Evolutionary conservation across 345 rosid genomes (phyloP), one percentile per base, ranked within the genome.

Genomic region (Orychophragmus violaceus): DNA sequence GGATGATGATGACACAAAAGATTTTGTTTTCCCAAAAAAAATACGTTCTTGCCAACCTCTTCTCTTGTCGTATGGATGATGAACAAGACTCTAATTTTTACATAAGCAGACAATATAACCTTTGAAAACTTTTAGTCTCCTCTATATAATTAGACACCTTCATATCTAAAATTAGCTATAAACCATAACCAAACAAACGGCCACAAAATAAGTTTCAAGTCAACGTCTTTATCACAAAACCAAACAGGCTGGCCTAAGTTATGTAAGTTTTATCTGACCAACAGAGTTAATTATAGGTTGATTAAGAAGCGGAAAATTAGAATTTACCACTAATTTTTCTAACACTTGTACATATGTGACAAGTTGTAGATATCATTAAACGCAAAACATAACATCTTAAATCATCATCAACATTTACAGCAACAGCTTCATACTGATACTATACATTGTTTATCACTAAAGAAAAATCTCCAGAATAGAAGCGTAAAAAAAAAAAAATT

Each of bases 181-280:
- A 66, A 39, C 45, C 68, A 50, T 41, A 65, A 65, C 48, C 5
- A 73, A 73, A 42, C 68, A n/a, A 66, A 73, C 57, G 22, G 19
- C 77, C 77, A 73, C 39, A 73, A 66, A 46, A 59, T 8, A 24
- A 30, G 45, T 60, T 66, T 52, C 49, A 60, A 27, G 76, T 72
- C 71, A 72, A 65, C 76, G 67, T 22, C 48, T 41, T 56, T 44
- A 57, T 57, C 52, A 17, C 7, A 45, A 57, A 49, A 19, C 30
- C 58, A 57, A 50, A 66, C 65, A 64, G 44, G 33, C 25, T 54
- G 51, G 64, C 71, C 52, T 46, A 56, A 64, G 32, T 25, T 25
- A 18, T 3, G 0, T 1, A 49, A n/a, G 3, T 3, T 27, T 35
- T 50, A 49, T 46, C 60, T 33, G 22, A 13, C 25, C 23, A 12